Conservation (phyloP, 495 filamentous ascomycete species). For the Hypoxylon fuscum region DNA sequence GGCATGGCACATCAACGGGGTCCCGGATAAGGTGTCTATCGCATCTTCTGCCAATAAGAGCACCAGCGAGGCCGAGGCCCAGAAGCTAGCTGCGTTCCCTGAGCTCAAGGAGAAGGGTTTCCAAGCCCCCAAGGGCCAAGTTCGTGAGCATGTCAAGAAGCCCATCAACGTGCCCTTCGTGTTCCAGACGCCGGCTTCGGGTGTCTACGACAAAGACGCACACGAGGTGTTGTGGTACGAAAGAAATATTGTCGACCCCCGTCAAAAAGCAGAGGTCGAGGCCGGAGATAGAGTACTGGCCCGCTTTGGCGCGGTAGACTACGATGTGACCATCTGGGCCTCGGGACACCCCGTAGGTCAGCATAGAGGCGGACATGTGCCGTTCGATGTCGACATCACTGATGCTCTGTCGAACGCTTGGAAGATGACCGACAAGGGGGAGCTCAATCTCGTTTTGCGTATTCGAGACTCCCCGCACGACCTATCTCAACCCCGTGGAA, state of each 20-base stretch:
- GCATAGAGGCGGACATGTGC: conserved; percentile 66
- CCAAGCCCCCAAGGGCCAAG: conserved; percentile 34
- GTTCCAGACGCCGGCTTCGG: conserved; percentile 66
- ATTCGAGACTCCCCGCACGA: conserved; percentile 59
- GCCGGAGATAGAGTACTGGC: conserved; percentile 56
- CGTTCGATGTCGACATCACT: conserved; percentile 66
- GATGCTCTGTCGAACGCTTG: conserved; percentile 52
- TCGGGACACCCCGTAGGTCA: conserved; percentile 61
- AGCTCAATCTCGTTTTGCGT: conserved; percentile 35
- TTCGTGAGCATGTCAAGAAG: conserved; percentile 44
- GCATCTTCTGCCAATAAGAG: neutral
- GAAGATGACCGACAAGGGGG: conserved; percentile 34
- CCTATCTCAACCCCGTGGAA: conserved; percentile 58
- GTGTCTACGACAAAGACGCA: conserved; percentile 60
- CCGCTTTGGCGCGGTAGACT: conserved; percentile 70
- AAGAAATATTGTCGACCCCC: conserved; percentile 57
- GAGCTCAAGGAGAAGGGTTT: conserved; percentile 45
- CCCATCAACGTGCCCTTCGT: conserved; percentile 66
- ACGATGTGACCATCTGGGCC: conserved; percentile 67
- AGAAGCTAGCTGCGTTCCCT: conserved; percentile 44
- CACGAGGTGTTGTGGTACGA: conserved; percentile 72
- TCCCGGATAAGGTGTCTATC: conserved; percentile 41
- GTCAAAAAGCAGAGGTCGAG: conserved; percentile 44
- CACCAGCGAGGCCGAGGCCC: conserved; percentile 31
- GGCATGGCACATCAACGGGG: conserved; percentile 49